Conservation (phyloP, 805 yeast genomes). For the Nakazawaea molendinolei region DNA sequence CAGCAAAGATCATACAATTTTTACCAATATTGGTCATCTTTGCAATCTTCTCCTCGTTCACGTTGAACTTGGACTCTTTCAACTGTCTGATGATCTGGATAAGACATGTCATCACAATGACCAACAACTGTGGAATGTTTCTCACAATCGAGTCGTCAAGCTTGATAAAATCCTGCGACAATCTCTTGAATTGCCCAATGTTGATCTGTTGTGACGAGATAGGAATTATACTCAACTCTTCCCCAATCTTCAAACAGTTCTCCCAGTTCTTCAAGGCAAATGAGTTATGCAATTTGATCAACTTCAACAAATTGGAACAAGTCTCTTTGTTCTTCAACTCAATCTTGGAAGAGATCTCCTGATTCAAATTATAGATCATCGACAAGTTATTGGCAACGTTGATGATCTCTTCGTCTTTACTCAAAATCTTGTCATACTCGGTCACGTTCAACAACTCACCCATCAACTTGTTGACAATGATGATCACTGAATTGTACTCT, state of each 20-base stretch:
- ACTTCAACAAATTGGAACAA: slow-evolving; percentile 53
- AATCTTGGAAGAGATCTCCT: slow-evolving; percentile 51
- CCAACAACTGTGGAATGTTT: slow-evolving; percentile 71
- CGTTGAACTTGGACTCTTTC: slow-evolving; percentile 27
- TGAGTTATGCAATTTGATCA: slow-evolving; percentile 60
- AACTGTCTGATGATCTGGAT: slow-evolving; percentile 47
- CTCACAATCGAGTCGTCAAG: slow-evolving; percentile 68
- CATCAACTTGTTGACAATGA: slow-evolving; percentile 64
- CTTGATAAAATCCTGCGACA: slow-evolving; percentile 60
- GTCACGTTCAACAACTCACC: slow-evolving; percentile 72
- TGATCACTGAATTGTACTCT: slow-evolving; percentile 76
- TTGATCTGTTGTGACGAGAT: slow-evolving; percentile 36
- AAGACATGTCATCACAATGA: slow-evolving; percentile 76
- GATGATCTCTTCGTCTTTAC: slow-evolving; percentile 41
- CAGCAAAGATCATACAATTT: slow-evolving; percentile 91
- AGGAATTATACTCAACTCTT: slow-evolving; percentile 62
- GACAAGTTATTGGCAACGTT: slow-evolving; percentile 38
- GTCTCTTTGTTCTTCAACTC: slow-evolving; percentile 54
- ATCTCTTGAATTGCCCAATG: slow-evolving; percentile 51
- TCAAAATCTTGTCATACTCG: slow-evolving; percentile 56
- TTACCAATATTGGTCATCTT: slow-evolving; percentile 61
- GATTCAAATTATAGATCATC: slow-evolving; percentile 44
- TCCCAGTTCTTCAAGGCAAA: slow-evolving; percentile 56
- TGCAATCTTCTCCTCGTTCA: slow-evolving; percentile 45
- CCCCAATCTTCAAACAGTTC: slow-evolving; percentile 47